phyloP scores from a whole-genome alignment of 306 rosid species.

The Canavalia ensiformis region DNA sequence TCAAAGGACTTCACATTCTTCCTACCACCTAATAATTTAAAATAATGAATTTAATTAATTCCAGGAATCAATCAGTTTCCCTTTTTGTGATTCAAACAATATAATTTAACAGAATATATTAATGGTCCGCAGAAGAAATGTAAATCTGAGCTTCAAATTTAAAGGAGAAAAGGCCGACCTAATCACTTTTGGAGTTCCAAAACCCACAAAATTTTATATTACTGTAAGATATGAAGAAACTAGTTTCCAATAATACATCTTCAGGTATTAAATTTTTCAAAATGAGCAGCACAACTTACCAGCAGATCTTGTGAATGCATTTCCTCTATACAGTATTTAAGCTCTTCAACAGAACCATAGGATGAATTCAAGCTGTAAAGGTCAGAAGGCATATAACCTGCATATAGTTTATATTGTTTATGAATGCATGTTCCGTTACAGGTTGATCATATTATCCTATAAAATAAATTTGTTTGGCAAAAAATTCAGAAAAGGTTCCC shows the following conservation, averaged over 20 bases:
- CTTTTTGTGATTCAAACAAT: conserved; percentile 30
- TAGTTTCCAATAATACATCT: conserved; percentile 10
- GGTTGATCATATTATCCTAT: conserved; percentile 29
- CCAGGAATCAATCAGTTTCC: not conserved
- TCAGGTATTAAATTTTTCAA: conserved; percentile 41
- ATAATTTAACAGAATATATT: conserved; percentile 18
- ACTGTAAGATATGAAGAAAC: conserved; percentile 36
- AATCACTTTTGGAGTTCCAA: conserved; percentile 14
- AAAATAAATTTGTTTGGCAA: conserved; percentile 20
- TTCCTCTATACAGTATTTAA: conserved; percentile 71
- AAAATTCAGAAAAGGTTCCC: conserved; percentile 11
- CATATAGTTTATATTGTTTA: conserved; percentile 45
- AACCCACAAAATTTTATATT: conserved; percentile 19
- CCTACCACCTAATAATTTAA: conserved; percentile 34
- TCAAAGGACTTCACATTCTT: conserved; percentile 33
- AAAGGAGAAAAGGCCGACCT: not conserved
- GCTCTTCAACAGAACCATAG: conserved; percentile 78
- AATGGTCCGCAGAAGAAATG: conserved; percentile 35
- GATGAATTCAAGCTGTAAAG: conserved; percentile 84
- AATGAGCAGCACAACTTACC: conserved; percentile 57
- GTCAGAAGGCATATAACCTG: conserved; percentile 92
- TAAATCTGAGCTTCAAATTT: not conserved
- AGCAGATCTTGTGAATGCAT: conserved; percentile 76
- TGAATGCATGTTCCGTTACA: conserved; percentile 34
- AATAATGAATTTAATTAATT: conserved; percentile 21